Conservation (phyloP, 768 basidiomycete genomes). For the Podaxis sp. region DNA sequence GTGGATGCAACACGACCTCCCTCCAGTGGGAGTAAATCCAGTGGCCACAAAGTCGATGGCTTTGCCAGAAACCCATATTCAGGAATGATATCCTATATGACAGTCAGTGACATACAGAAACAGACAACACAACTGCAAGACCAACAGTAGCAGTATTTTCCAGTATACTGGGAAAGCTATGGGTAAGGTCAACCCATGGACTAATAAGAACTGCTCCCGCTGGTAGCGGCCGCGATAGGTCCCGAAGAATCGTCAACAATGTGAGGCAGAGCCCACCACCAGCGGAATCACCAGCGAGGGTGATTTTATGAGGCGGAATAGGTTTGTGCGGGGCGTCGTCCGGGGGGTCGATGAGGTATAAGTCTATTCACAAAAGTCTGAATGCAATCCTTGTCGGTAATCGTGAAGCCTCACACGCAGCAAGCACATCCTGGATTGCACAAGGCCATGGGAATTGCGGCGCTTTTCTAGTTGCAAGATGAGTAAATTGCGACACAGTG, state of each 20-base stretch:
- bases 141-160: constrained; percentile 61
- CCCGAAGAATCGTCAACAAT: constrained; percentile 62
- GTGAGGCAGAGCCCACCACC: constrained; percentile 69
- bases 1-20: constrained; percentile 37
- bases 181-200: constrained; percentile 86
- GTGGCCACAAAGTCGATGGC: constrained; percentile 59
- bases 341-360: constrained; percentile 76
- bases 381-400: background rate
- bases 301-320: constrained; percentile 64
- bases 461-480: constrained; percentile 51
- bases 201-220: constrained; percentile 78
- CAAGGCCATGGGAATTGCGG: constrained; percentile 87
- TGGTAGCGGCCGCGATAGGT: constrained; percentile 67
- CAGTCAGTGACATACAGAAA: background rate
- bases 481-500: background rate
- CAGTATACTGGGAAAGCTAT: constrained; percentile 78
- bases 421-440: constrained; percentile 72
- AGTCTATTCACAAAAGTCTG: constrained; percentile 37
- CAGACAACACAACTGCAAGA: background rate
- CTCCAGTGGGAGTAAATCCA: constrained; percentile 36
- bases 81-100: constrained; percentile 63
- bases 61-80: constrained; percentile 60
- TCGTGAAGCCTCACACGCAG: constrained; percentile 52
- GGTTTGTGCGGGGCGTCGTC: constrained; percentile 60
- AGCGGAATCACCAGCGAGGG: constrained; percentile 79